phyloP scores from a whole-genome alignment of 2,329 filamentous ascomycete genomes.

The Fonsecaea pugnacius region DNA sequence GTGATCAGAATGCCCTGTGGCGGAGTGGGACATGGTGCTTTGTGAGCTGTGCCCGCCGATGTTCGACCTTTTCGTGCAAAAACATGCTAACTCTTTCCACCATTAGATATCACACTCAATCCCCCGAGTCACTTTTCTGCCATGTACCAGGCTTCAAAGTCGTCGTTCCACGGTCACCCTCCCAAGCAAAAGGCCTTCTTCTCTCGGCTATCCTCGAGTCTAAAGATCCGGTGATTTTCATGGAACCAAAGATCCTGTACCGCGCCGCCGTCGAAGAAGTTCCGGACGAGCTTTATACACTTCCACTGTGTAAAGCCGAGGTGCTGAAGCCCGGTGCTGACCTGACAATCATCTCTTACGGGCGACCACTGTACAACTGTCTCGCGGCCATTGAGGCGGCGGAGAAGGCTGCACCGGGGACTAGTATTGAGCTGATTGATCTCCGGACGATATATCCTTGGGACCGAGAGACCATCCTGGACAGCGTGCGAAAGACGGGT shows the following conservation, averaged over 20 bases:
- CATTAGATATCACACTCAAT: conserved; percentile 75
- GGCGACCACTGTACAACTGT: conserved; percentile 87
- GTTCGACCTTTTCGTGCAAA: background rate
- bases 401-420: conserved; percentile 69
- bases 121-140: conserved; percentile 83
- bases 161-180: conserved; percentile 80
- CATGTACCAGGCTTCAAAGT: conserved; percentile 85
- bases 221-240: conserved; percentile 86
- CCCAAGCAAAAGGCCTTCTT: conserved; percentile 86
- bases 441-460: conserved; percentile 87
- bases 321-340: conserved; percentile 78
- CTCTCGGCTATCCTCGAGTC: conserved; percentile 73
- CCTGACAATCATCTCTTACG: conserved; percentile 84
- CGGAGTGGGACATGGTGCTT: conserved; percentile 82
- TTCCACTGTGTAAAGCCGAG: conserved; percentile 84
- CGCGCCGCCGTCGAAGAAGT: conserved; percentile 91
- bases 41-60: conserved; percentile 62
- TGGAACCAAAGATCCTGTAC: conserved; percentile 94
- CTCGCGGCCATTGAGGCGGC: conserved; percentile 74
- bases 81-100: background rate
- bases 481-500: conserved; percentile 85
- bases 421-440: conserved; percentile 86
- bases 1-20: conserved; percentile 92
- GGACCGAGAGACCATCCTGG: conserved; percentile 78
- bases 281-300: conserved; percentile 75